phyloP scores from a whole-genome alignment of 495 filamentous ascomycete species.

The Aspergillus coremiiformis region DNA sequence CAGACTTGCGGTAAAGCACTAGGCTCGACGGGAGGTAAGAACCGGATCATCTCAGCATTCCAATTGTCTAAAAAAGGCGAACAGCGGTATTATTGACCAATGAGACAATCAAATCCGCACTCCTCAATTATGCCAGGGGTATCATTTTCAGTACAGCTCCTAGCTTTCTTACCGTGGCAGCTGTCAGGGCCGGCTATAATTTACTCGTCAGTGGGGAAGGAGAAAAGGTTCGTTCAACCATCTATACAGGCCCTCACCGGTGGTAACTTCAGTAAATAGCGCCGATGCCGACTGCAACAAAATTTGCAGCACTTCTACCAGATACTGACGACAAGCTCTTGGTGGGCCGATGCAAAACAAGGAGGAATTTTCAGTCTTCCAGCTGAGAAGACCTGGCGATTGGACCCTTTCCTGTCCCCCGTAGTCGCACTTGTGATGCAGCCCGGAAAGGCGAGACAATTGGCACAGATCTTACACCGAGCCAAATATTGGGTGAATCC shows the following conservation, averaged over 20 bases:
- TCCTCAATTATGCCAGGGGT: constrained; percentile 29
- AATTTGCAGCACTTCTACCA: constrained; percentile 6
- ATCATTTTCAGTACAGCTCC: constrained; percentile 31
- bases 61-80: neutral
- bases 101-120: constrained; percentile 12
- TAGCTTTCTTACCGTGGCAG: constrained; percentile 26
- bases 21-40: constrained; percentile 54
- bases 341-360: constrained; percentile 1
- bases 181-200: constrained; percentile 25
- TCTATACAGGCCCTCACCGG: neutral
- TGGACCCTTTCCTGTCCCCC: neutral
- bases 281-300: constrained; percentile 4
- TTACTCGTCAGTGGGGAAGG: constrained; percentile 15
- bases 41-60: neutral
- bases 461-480: neutral
- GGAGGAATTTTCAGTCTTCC: constrained; percentile 1
- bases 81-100: constrained; percentile 18
- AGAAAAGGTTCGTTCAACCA: neutral
- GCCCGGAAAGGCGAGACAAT: neutral
- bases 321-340: neutral
- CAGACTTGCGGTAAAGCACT: constrained; percentile 65
- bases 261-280: neutral
- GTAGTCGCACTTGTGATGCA: neutral
- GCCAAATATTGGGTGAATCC: constrained; percentile 5
- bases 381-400: constrained; percentile 1